These are phyloP conservation scores for Geotrichum australiense DNA, from an alignment of 1,139 yeast genomes.

Conservation along the genomic window DNA sequence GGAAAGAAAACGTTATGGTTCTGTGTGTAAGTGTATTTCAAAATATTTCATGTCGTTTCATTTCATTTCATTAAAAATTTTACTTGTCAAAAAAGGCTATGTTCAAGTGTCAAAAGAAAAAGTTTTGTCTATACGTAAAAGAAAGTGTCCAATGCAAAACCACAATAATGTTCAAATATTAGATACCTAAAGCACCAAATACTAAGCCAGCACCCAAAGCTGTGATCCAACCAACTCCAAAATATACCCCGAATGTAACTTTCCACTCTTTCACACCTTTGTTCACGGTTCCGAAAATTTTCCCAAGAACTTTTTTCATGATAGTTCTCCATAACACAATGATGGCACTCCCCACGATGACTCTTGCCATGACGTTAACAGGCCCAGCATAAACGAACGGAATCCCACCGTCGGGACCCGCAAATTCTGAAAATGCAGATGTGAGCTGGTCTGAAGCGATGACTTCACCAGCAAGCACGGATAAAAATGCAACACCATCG, in stretches of 20 bases:
- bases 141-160: too few relatives aligned
- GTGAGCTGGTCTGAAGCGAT: constrained; percentile 43
- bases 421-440: background rate
- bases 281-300: constrained; percentile 34
- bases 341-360: constrained; percentile 49
- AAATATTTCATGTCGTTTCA: too few relatives aligned
- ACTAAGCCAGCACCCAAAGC: constrained; percentile 22
- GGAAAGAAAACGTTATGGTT: too few relatives aligned
- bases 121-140: too few relatives aligned
- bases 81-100: too few relatives aligned
- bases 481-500: constrained; percentile 89
- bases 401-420: constrained; percentile 2
- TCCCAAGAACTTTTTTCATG: constrained; percentile 32
- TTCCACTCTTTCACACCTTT: constrained; percentile 24
- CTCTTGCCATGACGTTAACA: constrained; percentile 32
- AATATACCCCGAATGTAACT: constrained; percentile 49
- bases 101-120: too few relatives aligned
- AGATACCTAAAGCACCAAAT: constrained; percentile 19
- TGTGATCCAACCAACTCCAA: constrained; percentile 50
- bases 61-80: too few relatives aligned
- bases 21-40: too few relatives aligned
- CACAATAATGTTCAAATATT: too few relatives aligned
- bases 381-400: constrained; percentile 8
- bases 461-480: constrained; percentile 76
- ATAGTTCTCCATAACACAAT: constrained; percentile 51